Evolutionary conservation across 805 yeast species (phyloP).

Genomic region (Ogataea parapolymorpha): DNA sequence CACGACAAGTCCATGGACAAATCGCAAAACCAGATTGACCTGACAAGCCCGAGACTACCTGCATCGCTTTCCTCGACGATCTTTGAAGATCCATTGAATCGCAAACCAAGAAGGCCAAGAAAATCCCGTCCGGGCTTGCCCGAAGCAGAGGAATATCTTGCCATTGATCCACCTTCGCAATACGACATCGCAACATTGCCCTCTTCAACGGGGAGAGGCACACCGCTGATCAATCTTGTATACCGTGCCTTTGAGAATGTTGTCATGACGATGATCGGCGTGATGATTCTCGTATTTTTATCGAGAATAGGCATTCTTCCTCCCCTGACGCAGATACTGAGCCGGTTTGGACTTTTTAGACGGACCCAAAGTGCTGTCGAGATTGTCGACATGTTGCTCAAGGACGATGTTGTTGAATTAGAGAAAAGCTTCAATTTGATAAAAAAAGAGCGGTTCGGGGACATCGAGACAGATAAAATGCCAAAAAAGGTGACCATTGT

Average conservation of each 20-base stretch:
- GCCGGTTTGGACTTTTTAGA: constrained; percentile 31
- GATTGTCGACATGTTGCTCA: constrained; percentile 31
- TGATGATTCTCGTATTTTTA: constrained; percentile 35
- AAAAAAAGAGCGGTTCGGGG: constrained; percentile 24
- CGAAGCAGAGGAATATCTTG: constrained; percentile 10
- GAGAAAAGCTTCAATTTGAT: constrained; percentile 26
- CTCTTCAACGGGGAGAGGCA: constrained; percentile 15
- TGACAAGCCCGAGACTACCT: constrained; percentile 22
- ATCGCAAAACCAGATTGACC: constrained; percentile 12
- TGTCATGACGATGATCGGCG: constrained; percentile 39
- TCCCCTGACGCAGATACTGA: constrained; percentile 31
- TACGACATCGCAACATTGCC: constrained; percentile 12
- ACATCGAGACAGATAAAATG: neutral
- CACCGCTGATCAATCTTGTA: constrained; percentile 23
- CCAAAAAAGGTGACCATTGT: constrained; percentile 11
- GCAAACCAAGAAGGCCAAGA: constrained; percentile 2
- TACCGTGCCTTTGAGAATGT: constrained; percentile 44
- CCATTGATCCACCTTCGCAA: constrained; percentile 22
- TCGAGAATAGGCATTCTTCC: constrained; percentile 38
- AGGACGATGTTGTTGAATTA: constrained; percentile 27
- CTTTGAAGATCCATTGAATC: constrained; percentile 13
- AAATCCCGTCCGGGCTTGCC: constrained; percentile 12
- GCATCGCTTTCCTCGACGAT: constrained; percentile 24
- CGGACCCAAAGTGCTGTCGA: constrained; percentile 35
- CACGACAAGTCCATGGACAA: constrained; percentile 34